phyloP scores from a whole-genome alignment of 108 stramenopile genomes.

The Craspedostauros australis region DNA sequence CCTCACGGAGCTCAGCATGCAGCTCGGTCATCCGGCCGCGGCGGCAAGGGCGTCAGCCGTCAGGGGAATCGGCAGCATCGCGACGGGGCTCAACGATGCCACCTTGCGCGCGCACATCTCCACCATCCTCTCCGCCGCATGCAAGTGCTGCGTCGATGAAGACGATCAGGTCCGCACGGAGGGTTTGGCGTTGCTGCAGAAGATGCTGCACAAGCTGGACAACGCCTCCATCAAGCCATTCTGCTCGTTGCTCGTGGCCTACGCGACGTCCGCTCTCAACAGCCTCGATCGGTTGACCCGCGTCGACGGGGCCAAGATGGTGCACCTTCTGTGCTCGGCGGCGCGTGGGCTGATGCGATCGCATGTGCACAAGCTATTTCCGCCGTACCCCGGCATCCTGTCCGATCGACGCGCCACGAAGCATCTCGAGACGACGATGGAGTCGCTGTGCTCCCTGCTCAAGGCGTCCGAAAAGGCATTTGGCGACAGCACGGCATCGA shows the following conservation, averaged over 20 bases:
- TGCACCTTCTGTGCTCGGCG: conserved; percentile 38
- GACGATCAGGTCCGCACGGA: conserved; percentile 54
- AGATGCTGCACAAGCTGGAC: conserved; percentile 24
- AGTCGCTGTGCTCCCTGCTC: conserved; percentile 15
- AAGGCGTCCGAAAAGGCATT: background rate
- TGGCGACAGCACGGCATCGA: background rate
- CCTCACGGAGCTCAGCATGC: conserved; percentile 36
- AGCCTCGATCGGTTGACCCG: conserved; percentile 62
- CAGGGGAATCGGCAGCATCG: conserved; percentile 58
- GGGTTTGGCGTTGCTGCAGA: conserved; percentile 41
- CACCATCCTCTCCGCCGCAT: conserved; percentile 30
- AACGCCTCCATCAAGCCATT: conserved; percentile 46
- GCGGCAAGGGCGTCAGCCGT: conserved; percentile 55
- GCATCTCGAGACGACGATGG: conserved; percentile 1
- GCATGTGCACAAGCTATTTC: conserved; percentile 5
- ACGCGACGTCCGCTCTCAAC: conserved; percentile 66
- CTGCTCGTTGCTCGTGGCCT: conserved; percentile 50
- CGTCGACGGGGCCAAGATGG: conserved; percentile 44
- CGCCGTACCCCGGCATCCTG: conserved; percentile 14
- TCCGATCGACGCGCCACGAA: conserved; percentile 12
- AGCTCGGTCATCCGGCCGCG: conserved; percentile 61
- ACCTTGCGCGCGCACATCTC: conserved; percentile 43
- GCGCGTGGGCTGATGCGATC: conserved; percentile 10
- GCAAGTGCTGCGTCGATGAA: conserved; percentile 55
- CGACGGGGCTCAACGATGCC: conserved; percentile 28